Percentiles rank a stretch among this genome's conserved stretches.
Conservation (phyloP, 2,329 filamentous ascomycete species). For the Onygena corvina region DNA sequence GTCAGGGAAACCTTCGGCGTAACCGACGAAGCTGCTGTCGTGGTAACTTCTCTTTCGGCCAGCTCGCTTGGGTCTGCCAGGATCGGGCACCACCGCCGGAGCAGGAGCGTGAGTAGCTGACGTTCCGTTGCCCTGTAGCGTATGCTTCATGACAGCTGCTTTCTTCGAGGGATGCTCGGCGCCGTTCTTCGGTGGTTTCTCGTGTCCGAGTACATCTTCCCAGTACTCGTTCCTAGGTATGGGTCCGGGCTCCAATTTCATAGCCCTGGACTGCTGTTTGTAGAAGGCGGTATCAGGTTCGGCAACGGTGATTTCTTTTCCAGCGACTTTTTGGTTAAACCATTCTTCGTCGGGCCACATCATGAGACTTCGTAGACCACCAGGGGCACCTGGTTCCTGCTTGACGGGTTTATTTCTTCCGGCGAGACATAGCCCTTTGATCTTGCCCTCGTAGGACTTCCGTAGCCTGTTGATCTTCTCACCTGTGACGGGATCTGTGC, state of each 20-base stretch:
- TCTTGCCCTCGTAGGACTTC: conserved; percentile 42
- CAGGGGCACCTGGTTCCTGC: conserved; percentile 30
- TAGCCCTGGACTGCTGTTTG: conserved; percentile 32
- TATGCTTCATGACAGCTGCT: conserved; percentile 18
- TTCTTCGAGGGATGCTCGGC: conserved; percentile 22
- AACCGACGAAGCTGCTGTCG: conserved; percentile 41
- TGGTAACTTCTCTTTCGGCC: conserved; percentile 40
- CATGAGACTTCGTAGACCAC: conserved; percentile 32
- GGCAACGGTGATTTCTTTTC: conserved; percentile 36
- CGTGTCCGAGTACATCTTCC: conserved; percentile 39
- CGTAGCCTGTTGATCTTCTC: conserved; percentile 54
- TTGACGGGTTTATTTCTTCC: conserved; percentile 40
- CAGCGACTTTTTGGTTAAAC: conserved; percentile 38
- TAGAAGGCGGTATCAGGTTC: conserved; percentile 33
- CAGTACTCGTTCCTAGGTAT: conserved; percentile 38
- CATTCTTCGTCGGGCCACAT: conserved; percentile 41
- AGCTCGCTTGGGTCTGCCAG: conserved; percentile 34
- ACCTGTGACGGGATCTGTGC: conserved; percentile 49
- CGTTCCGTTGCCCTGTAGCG: conserved; percentile 22
- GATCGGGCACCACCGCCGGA: conserved; percentile 19
- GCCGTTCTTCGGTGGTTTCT: conserved; percentile 32
- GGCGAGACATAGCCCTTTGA: conserved; percentile 37
- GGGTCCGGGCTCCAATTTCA: conserved; percentile 38
- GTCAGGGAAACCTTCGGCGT: conserved; percentile 41
- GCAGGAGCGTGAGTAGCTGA: conserved; percentile 9